Base-by-base conservation (phyloP, 352 stramenopile genomes). In the Phytophthora colocasiae region DNA sequence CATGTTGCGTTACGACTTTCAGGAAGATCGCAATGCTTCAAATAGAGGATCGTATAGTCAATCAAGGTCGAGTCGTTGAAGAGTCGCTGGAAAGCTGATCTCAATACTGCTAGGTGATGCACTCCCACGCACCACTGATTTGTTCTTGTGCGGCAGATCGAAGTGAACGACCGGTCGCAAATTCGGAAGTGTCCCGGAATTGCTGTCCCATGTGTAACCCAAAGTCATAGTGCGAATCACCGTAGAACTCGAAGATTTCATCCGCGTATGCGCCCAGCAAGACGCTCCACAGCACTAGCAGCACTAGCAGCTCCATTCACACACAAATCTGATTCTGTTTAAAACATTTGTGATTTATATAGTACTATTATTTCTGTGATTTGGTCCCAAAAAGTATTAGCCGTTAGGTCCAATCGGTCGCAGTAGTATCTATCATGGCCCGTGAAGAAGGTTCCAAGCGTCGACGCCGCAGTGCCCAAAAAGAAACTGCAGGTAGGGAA, bases 201-300 rank as follows among this genome's bases (percentile, higher is more conserved):
- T 66, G 63, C 52, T 75, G 36, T 40, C 85, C 85, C 46, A 93
- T 45, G 22, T 72, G 58, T 10, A 63, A 45, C 1, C 85, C 85
- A 58, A 93, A 92, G 22, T 82, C 81, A 19, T 63, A 79, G 71
- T 93, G 85, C 22, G 85, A 93, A 12, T 77, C 63, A n/a, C 83
- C 79, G 22, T 65, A 58, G 58, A 80, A 93, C 31, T 81, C 58
- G 40, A 93, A 90, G 8, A 73, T 51, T 26, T 86, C 68, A 6
- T 89, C 67, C 26, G 65, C 72, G 14, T 56, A 39, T 15, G 61
- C 56, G 44, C 67, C 50, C 6, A 63, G 39, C 0, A 65, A n/a
- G 34, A 19, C 22, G 31, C 26, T 46, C 40, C 51, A 36, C 22
- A 61, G 10, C 34, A 12, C 38, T 0, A 62, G 4, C 49, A 53